Evolutionary conservation across 306 rosid genomes (phyloP), one percentile per base, ranked within the genome.

Genomic region (Vigna trinervia): DNA sequence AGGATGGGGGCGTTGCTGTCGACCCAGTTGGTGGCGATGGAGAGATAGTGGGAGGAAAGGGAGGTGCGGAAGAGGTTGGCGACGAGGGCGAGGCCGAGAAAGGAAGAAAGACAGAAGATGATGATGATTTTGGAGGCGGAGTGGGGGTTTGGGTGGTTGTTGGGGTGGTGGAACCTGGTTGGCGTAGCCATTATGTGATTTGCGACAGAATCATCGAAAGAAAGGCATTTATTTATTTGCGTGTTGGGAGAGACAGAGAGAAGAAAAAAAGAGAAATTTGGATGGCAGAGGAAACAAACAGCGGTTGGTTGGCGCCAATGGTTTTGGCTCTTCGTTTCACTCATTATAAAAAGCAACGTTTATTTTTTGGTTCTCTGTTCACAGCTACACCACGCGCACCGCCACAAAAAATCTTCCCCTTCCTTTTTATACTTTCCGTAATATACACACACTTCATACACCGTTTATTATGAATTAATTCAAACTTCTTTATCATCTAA

Each of bases 61-160:
- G 95, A 91, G 41, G 92, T 76, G 86, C 91, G 88, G 6, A 90
- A 84, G 73, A 88, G 22, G 83, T 85, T 81, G 3, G 84, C 88
- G 53, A 88, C 9, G 77, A 94, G 53, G 51, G 82, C 84, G n/a
- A 57, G 61, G 43, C 78, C 89, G 3, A 94, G 61, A 71, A 94
- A 81, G 7, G 38, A 65, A 1, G 77, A 72, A 69, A 85, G 77
- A 34, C 78, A 84, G 73, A 85, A 20, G 26, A 89, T 48, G 78
- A 87, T 13, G 20, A 79, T 74, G 10, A 87, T 20, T 71, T 79
- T 81, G 17, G 89, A 58, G 0, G 86, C 46, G 36, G 80, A 63
- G 75, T 13, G 17, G 3, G 34, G 34, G 6, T 0, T 3, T 30
- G 34, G 3, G 38, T 57, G 10, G 20, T 13, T 6, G 39, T 6